Base-by-base conservation (phyloP, 1,284 basidiomycete species). In the Taiwanofungus camphoratus region DNA sequence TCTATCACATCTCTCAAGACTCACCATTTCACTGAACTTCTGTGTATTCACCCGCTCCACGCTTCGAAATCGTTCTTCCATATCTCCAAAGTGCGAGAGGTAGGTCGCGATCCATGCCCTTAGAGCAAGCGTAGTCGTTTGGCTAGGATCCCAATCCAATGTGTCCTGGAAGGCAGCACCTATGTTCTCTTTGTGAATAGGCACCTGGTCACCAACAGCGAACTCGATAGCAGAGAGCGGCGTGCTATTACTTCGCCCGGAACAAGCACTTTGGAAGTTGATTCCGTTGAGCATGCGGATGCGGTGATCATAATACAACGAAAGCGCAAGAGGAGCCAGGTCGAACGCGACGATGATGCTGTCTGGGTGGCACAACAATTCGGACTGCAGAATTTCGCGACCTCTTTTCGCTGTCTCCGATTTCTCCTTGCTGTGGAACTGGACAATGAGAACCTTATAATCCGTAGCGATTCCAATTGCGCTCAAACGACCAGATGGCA, bases 241-340 rank as follows among this genome's bases (percentile, higher is more conserved):
- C 27, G 65, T 66, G 15, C 74, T 69, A 3, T 38, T 39, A 5
- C 23, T 18, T 13, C 22, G 19, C 21, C 36, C 44, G 15, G 46
- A 39, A 42, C 53, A 55, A 0, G 49, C 52, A 36, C 40, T 46
- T 53, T 83, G 79, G 16, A 87, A 64, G 50, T 86, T 80, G 35
- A 85, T 61, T 7, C 62, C 74, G 33, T 68, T 64, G 7, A 52
- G 45, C 16, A 79, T 58, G 18, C 59, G 60, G 4, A 76, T 34
- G 0, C 55, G 56, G 7, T 65, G 50, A 35, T 79, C 73, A n/a
- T 52, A 39, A 52, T 57, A 64, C 13, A 80, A 56, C 2, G 69
- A 58, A 2, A 66, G 50, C 0, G 69, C 65, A 2, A 80, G 50
- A 26, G 60, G 64, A 34, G 67, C 70, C 59, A 77, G 65, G 44